phyloP scores from a whole-genome alignment of 2,329 filamentous ascomycete genomes.

The Epicoccum sorghinum region DNA sequence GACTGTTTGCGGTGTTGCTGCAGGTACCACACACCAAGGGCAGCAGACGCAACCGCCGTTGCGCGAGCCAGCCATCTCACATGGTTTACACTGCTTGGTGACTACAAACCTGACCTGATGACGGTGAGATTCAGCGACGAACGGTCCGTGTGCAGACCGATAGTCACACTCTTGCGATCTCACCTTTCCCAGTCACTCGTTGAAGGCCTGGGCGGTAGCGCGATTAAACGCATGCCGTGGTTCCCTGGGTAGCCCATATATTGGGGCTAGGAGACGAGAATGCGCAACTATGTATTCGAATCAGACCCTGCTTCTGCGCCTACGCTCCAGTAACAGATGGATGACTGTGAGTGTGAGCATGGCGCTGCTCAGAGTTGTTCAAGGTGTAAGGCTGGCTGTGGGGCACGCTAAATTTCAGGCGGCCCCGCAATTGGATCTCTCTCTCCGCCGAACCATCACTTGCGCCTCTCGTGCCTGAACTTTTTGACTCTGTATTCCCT shows the following conservation, averaged over 20 bases:
- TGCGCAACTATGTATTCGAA: too few species aligned
- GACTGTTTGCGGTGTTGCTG: constrained; percentile 23
- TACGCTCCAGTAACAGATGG: not conserved
- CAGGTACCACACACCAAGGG: constrained; percentile 28
- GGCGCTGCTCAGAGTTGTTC: constrained; percentile 8
- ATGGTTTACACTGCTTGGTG: not conserved
- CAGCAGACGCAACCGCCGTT: not conserved
- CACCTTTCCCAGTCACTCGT: not conserved
- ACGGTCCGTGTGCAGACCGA: too few species aligned
- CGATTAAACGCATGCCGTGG: too few species aligned
- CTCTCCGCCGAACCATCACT: constrained; percentile 12
- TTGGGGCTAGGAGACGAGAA: too few species aligned
- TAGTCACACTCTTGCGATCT: too few species aligned
- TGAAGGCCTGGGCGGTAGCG: too few species aligned
- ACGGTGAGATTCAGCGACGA: too few species aligned
- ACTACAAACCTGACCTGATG: too few species aligned
- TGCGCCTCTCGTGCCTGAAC: constrained; percentile 20
- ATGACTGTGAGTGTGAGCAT: not conserved
- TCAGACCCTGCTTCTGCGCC: not conserved
- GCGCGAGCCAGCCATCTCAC: constrained; percentile 5
- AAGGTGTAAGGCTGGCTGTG: constrained; percentile 19
- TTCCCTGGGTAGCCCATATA: too few species aligned
- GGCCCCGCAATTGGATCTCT: constrained; percentile 10
- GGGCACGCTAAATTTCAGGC: constrained; percentile 4
- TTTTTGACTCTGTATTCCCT: constrained; percentile 7